Conservation (phyloP, 2,329 filamentous ascomycete genomes). For the Fusarium denticulatum region DNA sequence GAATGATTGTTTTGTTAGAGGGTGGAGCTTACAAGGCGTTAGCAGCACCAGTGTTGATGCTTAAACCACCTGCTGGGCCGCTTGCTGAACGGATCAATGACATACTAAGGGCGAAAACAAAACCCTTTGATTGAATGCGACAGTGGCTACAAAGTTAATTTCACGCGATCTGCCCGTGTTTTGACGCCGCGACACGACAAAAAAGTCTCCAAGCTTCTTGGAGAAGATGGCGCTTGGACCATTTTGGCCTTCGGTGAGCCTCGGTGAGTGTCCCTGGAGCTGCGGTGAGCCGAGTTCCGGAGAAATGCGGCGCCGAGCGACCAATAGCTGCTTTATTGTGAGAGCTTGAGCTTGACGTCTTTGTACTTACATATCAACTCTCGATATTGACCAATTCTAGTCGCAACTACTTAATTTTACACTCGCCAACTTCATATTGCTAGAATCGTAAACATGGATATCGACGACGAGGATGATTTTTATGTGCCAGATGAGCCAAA, state of each 20-base stretch:
- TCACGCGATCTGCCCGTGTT: slow-evolving; percentile 33
- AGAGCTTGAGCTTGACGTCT: slow-evolving; percentile 36
- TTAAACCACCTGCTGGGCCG: slow-evolving; percentile 68
- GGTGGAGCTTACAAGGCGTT: slow-evolving; percentile 56
- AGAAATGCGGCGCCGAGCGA: slow-evolving; percentile 43
- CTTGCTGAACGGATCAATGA: slow-evolving; percentile 67
- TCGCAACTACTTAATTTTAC: not conserved
- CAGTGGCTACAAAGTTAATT: slow-evolving; percentile 31
- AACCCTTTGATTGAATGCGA: slow-evolving; percentile 30
- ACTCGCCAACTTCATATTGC: not conserved
- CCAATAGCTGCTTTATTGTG: slow-evolving; percentile 19
- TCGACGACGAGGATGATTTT: slow-evolving; percentile 75
- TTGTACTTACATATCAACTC: not conserved
- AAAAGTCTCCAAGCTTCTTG: slow-evolving; percentile 29
- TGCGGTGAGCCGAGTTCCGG: slow-evolving; percentile 25
- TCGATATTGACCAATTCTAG: not conserved
- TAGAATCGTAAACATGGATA: slow-evolving; percentile 62
- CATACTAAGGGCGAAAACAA: slow-evolving; percentile 49
- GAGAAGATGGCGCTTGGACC: slow-evolving; percentile 37
- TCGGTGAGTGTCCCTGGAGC: slow-evolving; percentile 26
- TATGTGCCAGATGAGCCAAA: slow-evolving; percentile 69
- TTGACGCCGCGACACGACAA: slow-evolving; percentile 28
- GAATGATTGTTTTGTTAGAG: slow-evolving; percentile 38
- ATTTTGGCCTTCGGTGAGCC: slow-evolving; percentile 16
- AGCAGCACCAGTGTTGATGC: slow-evolving; percentile 71